Evolutionary conservation across 2,329 filamentous ascomycete species (phyloP).

Genomic region (Fusarium domesticum): DNA sequence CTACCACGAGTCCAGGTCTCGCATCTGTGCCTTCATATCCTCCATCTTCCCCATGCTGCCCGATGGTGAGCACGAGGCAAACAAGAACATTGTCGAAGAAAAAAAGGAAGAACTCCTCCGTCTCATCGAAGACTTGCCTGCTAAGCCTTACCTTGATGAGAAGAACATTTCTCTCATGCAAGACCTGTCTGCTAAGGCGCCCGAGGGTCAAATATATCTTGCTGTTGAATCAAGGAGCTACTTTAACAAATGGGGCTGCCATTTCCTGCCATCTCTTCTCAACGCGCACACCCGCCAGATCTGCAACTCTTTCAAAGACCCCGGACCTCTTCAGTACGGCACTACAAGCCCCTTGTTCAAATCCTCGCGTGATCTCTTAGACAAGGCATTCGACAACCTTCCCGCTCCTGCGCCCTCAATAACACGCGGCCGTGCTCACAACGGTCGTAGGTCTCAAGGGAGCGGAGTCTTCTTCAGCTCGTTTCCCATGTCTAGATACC

Average conservation of each 20-base stretch:
- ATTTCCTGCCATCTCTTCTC: conserved; percentile 56
- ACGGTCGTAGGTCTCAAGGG: background rate
- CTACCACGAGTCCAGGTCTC: conserved; percentile 52
- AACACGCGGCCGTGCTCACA: background rate
- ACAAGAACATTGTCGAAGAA: background rate
- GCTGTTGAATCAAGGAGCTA: conserved; percentile 41
- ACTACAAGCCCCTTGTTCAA: conserved; percentile 49
- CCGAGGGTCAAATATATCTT: conserved; percentile 49
- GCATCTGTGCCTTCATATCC: conserved; percentile 49
- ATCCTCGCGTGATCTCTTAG: conserved; percentile 47
- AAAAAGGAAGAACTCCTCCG: conserved; percentile 26
- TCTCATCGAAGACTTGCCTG: conserved; percentile 37
- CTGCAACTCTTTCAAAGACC: conserved; percentile 62
- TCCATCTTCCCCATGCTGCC: conserved; percentile 39
- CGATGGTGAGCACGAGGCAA: conserved; percentile 33
- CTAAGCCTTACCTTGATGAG: conserved; percentile 34
- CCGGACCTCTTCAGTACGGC: conserved; percentile 55
- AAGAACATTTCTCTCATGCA: conserved; percentile 46
- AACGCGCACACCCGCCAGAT: conserved; percentile 55
- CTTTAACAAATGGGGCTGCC: conserved; percentile 52
- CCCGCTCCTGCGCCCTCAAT: conserved; percentile 43
- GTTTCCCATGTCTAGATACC: conserved; percentile 45
- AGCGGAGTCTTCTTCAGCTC: conserved; percentile 8
- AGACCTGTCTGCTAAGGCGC: conserved; percentile 45
- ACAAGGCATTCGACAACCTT: conserved; percentile 47